Conservation (phyloP, 306 rosid genomes). For the Gynostemma pentaphyllum region DNA sequence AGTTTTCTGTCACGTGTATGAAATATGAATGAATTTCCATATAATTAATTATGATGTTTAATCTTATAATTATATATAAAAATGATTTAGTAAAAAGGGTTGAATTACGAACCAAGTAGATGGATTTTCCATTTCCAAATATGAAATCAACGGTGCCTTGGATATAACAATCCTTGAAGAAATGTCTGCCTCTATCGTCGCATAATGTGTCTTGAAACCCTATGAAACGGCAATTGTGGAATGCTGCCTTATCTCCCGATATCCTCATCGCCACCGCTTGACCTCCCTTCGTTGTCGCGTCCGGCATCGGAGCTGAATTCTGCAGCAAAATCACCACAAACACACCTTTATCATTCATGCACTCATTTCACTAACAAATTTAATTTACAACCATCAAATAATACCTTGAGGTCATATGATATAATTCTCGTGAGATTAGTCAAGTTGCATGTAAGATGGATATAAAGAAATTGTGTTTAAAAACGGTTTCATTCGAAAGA, state of each 20-base stretch:
- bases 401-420: no score
- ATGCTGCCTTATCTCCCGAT: slow-evolving; percentile 36
- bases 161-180: slow-evolving; percentile 29
- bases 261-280: slow-evolving; percentile 46
- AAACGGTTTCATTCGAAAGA: not conserved
- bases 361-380: no score
- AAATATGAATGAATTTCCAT: not conserved
- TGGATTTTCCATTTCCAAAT: slow-evolving; percentile 40
- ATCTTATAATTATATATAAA: no score
- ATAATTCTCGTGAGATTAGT: no score
- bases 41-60: no score
- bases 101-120: slow-evolving; percentile 32
- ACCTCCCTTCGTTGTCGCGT: slow-evolving; percentile 8
- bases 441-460: no score
- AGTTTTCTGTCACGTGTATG: not conserved
- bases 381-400: no score
- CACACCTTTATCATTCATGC: not conserved
- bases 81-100: no score
- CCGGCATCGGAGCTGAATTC: slow-evolving; percentile 41
- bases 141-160: slow-evolving; percentile 43
- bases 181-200: slow-evolving; percentile 34
- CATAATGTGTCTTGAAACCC: slow-evolving; percentile 41
- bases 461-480: not conserved
- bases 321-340: not conserved
- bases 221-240: slow-evolving; percentile 28